Evolutionary conservation across 495 filamentous ascomycete genomes (phyloP).

Genomic region (Barbatosphaeria neglecta): DNA sequence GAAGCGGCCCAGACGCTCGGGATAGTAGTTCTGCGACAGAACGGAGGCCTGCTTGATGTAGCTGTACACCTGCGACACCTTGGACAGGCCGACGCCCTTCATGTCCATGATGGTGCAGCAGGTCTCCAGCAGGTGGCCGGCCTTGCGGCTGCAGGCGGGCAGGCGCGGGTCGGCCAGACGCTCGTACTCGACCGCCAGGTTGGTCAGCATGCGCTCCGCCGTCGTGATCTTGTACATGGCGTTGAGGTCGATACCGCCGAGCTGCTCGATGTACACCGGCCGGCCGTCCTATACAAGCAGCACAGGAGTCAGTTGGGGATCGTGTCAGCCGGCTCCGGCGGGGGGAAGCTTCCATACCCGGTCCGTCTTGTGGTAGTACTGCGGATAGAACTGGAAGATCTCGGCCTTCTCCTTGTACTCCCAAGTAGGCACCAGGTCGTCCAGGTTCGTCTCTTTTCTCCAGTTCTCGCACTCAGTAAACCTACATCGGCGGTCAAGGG

Average conservation of each 20-base stretch:
- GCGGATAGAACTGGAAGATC: conserved; percentile 88
- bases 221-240: conserved; percentile 86
- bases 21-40: conserved; percentile 93
- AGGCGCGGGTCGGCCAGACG: conserved; percentile 85
- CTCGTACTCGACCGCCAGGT: conserved; percentile 95
- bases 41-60: conserved; percentile 57
- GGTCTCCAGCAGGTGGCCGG: conserved; percentile 81
- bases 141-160: conserved; percentile 90
- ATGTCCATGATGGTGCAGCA: conserved; percentile 96
- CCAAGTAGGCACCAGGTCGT: conserved; percentile 69
- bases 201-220: conserved; percentile 84
- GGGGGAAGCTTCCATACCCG: conserved; percentile 45
- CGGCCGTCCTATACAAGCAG: conserved; percentile 68
- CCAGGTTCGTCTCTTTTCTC: conserved; percentile 71
- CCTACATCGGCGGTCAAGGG: conserved; percentile 46
- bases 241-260: conserved; percentile 82
- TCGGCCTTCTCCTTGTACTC: conserved; percentile 79
- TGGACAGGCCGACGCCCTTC: conserved; percentile 80
- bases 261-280: conserved; percentile 91
- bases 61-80: conserved; percentile 61
- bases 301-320: conserved; percentile 3
- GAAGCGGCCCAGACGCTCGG: conserved; percentile 74
- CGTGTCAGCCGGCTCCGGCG: background rate
- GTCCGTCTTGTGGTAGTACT: conserved; percentile 99
- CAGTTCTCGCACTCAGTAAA: conserved; percentile 86